These are phyloP conservation scores for Magnaporthales sp. DNA, from an alignment of 2,329 filamentous ascomycete species.

Conservation along the genomic window DNA sequence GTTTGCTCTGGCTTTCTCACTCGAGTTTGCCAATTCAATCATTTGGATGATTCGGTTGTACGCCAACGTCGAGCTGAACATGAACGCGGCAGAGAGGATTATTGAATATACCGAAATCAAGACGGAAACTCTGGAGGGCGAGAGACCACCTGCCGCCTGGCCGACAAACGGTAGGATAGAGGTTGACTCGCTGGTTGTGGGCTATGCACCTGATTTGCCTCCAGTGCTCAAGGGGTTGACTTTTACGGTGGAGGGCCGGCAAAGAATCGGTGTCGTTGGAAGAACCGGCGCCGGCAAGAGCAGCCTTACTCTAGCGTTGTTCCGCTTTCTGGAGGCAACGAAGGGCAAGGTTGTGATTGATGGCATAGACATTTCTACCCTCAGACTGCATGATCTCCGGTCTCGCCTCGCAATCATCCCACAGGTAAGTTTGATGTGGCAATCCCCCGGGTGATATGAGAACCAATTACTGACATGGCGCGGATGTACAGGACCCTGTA, in stretches of 20 bases:
- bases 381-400: slow-evolving; percentile 61
- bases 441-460: neutral
- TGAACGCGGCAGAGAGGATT: slow-evolving; percentile 71
- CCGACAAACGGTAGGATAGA: slow-evolving; percentile 65
- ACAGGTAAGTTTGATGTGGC: slow-evolving; percentile 27
- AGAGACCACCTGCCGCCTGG: slow-evolving; percentile 59
- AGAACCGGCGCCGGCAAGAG: slow-evolving; percentile 74
- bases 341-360: slow-evolving; percentile 62
- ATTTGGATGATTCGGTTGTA: slow-evolving; percentile 61
- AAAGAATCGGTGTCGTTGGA: slow-evolving; percentile 69
- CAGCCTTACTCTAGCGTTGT: slow-evolving; percentile 64
- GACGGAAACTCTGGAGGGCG: slow-evolving; percentile 56
- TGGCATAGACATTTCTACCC: slow-evolving; percentile 64
- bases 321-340: slow-evolving; percentile 65
- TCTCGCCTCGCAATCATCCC: slow-evolving; percentile 75
- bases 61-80: slow-evolving; percentile 63
- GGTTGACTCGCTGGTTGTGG: slow-evolving; percentile 62
- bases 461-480: neutral
- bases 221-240: slow-evolving; percentile 61
- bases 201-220: slow-evolving; percentile 62
- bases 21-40: slow-evolving; percentile 58
- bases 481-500: slow-evolving; percentile 54
- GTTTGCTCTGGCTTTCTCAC: slow-evolving; percentile 65
- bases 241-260: slow-evolving; percentile 57
- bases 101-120: slow-evolving; percentile 64